Base-by-base conservation (phyloP, 2,329 filamentous ascomycete species). In the Alternaria sp. region DNA sequence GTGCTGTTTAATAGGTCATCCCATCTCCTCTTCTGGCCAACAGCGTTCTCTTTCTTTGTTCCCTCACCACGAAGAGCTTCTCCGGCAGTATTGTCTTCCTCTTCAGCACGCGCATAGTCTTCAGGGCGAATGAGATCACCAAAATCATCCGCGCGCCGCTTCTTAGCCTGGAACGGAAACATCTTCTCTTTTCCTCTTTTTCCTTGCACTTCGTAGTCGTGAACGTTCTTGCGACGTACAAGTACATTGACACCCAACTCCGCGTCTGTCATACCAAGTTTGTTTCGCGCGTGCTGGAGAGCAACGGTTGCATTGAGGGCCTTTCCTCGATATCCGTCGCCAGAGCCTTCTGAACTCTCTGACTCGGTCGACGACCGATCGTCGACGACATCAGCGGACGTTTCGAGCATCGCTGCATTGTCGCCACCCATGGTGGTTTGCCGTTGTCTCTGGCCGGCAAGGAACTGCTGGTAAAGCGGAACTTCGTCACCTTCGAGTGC, bases 11-110 rank as follows among this genome's bases (percentile, higher is more conserved):
- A 71, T 23, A 86, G 80, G 60, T 96, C 92, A 65, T 94, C 91
- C 92, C 94, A 98, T 77, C 92, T 96, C 60, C 95, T 87, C 79
- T 99, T 99, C 80, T 94, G 93, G 17, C 94, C 95, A 21, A 97
- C 84, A 10, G 77, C 71, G 41, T 79, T 75, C 56, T 80, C 77
- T 56, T 78, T 77, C 67, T 79, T 79, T 44, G 84, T 83, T 13
- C 81, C 81, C 33, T 84, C 81, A 21, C 80, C 78, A 34, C 82
- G 82, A 56, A 86, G 80, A 48, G 89, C 87, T 51, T 89, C 86
- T 11, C 86, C 86, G 39, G 91, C 89, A 17, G 86, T 83, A 57
- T 89, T 87, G 66, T 96, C 92, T 56, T 92, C 88, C 78, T 98
- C 95, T 73, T 99, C 95, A 0, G 93, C 94, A 57, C 93, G 87